Evolutionary conservation across 371 early-diverging fungal genomes (phyloP).

Genomic region (Basidiobolus meristosporus): DNA sequence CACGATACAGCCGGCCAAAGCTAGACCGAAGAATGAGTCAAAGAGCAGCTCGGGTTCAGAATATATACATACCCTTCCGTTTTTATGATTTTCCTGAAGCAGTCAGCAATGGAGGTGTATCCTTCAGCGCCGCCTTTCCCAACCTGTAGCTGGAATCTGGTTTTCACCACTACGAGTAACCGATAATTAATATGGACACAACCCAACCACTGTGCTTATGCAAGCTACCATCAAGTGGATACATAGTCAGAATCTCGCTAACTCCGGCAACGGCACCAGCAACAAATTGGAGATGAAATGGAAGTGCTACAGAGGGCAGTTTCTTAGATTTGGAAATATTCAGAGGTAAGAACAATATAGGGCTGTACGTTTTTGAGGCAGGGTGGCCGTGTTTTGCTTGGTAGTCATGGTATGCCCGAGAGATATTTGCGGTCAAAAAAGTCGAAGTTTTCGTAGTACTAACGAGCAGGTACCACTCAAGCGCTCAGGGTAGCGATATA

Average conservation of each 20-base stretch:
- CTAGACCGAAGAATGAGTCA: too few relatives aligned
- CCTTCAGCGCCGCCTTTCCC: conserved; percentile 35
- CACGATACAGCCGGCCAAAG: conserved; percentile 69
- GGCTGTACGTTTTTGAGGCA: too few relatives aligned
- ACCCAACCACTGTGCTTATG: neutral
- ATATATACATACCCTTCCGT: conserved; percentile 71
- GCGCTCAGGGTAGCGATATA: too few relatives aligned
- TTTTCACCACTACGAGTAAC: conserved; percentile 82
- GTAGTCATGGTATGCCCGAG: too few relatives aligned
- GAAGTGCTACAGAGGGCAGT: conserved; percentile 30
- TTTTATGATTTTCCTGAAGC: conserved; percentile 68
- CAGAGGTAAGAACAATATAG: too few relatives aligned
- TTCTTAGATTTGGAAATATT: too few relatives aligned
- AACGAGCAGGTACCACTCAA: too few relatives aligned
- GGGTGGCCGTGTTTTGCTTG: too few relatives aligned
- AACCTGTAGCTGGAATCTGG: conserved; percentile 87
- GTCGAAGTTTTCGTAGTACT: too few relatives aligned
- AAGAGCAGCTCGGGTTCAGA: too few relatives aligned
- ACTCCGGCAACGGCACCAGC: conserved; percentile 94
- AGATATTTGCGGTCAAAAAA: too few relatives aligned
- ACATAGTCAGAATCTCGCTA: conserved; percentile 88
- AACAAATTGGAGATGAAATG: conserved; percentile 72
- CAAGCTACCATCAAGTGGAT: conserved; percentile 79
- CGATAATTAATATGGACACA: neutral
- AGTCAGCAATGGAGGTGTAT: conserved; percentile 59